A percentile compares a stretch with the other conserved stretches of the same genome.
These are phyloP conservation scores for Umbelopsis vinacea DNA, from an alignment of 192 early-diverging fungal species.

Conservation along the genomic window DNA sequence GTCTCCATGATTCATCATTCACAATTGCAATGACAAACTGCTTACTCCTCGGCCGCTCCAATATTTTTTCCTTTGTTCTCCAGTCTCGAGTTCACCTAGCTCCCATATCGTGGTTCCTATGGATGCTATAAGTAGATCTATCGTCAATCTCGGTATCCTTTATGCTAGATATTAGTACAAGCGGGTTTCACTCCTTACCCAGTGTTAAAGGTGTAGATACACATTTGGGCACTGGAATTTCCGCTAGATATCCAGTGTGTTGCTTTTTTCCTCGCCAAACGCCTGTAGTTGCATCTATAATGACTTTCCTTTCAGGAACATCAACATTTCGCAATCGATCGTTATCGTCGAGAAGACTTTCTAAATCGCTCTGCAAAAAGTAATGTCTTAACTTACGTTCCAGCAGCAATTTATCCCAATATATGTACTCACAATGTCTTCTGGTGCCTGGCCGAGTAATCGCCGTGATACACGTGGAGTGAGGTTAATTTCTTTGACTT, in stretches of 20 bases:
- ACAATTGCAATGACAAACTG: neutral
- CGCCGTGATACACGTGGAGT: slow-evolving; percentile 28
- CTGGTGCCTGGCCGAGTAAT: slow-evolving; percentile 33
- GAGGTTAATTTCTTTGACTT: slow-evolving; percentile 5
- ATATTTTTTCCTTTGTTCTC: slow-evolving; percentile 43
- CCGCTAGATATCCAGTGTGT: slow-evolving; percentile 24
- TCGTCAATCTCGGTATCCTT: neutral
- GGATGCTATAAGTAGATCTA: slow-evolving; percentile 31
- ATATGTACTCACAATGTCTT: slow-evolving; percentile 30
- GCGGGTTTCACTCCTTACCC: slow-evolving; percentile 25
- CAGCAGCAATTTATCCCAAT: neutral
- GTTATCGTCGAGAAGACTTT: slow-evolving; percentile 31
- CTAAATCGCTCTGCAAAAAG: slow-evolving; percentile 27
- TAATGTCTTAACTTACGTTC: neutral
- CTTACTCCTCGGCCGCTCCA: slow-evolving; percentile 58
- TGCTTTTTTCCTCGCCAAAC: slow-evolving; percentile 40
- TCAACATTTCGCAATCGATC: slow-evolving; percentile 27
- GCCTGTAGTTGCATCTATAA: slow-evolving; percentile 23
- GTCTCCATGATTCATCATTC: neutral
- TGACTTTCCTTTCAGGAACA: neutral
- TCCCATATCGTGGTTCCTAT: slow-evolving; percentile 61
- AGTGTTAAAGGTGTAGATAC: slow-evolving; percentile 44
- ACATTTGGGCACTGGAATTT: slow-evolving; percentile 29
- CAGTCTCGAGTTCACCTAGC: slow-evolving; percentile 45
- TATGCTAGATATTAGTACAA: neutral